Evolutionary conservation across 345 rosid genomes (phyloP).

Genomic region (Aquilaria sinensis): DNA sequence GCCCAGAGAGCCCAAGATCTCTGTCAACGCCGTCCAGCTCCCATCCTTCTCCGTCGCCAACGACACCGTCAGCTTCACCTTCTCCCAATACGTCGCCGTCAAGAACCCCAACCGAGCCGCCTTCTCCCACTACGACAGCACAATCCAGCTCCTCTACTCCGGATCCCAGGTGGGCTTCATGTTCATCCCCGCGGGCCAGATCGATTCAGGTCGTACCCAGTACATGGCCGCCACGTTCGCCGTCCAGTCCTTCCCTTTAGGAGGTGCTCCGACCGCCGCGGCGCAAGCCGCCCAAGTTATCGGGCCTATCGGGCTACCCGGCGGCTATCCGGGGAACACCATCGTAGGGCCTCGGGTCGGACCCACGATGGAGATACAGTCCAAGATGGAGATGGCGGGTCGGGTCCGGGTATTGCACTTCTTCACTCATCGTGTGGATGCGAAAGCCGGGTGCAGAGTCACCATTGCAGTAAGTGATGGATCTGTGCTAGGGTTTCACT

Average conservation of each 20-base stretch:
- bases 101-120: constrained; percentile 77
- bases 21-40: constrained; percentile 80
- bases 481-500: constrained; percentile 81
- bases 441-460: constrained; percentile 62
- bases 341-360: constrained; percentile 47
- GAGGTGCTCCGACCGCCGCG: constrained; percentile 20
- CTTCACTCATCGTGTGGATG: constrained; percentile 76
- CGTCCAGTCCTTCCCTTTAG: constrained; percentile 74
- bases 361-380: constrained; percentile 87
- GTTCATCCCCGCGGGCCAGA: constrained; percentile 97
- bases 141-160: constrained; percentile 81
- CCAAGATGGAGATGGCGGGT: constrained; percentile 67
- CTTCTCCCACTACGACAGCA: constrained; percentile 91
- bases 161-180: constrained; percentile 92
- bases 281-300: constrained; percentile 16
- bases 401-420: constrained; percentile 77
- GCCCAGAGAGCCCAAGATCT: constrained; percentile 84
- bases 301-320: constrained; percentile 22
- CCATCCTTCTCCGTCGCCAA: constrained; percentile 87
- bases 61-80: constrained; percentile 83
- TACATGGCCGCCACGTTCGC: constrained; percentile 95
- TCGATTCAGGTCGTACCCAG: constrained; percentile 69
- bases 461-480: constrained; percentile 72
- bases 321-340: constrained; percentile 23
- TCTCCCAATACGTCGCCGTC: constrained; percentile 85